A percentile compares a stretch with the other conserved stretches of the same genome.
These are phyloP conservation scores for Aphanomyces euteiches DNA, from an alignment of 352 stramenopile species.

Conservation along the genomic window DNA sequence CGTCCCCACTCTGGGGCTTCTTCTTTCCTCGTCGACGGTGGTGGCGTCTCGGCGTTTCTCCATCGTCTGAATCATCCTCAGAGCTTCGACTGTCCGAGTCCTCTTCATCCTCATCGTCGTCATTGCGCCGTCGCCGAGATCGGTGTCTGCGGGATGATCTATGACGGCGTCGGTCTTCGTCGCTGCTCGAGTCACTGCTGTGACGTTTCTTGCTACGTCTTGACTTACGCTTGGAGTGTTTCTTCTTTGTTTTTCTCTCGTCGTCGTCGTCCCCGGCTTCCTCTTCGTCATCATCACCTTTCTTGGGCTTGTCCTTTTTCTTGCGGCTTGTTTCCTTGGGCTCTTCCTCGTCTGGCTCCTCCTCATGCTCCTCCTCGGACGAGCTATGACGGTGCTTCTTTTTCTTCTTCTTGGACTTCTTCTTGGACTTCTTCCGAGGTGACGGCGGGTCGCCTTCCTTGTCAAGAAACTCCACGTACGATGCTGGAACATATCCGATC, in stretches of 20 bases:
- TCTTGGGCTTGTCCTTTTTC: conserved; percentile 50
- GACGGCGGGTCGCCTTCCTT: conserved; percentile 25
- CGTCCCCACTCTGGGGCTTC: conserved; percentile 7
- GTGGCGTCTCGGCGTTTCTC: not conserved
- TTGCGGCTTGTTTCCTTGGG: conserved; percentile 48
- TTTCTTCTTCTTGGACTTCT: conserved; percentile 59
- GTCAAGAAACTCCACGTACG: conserved; percentile 80
- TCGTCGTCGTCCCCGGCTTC: conserved; percentile 22
- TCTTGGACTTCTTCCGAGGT: conserved; percentile 30
- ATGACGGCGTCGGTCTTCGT: not conserved
- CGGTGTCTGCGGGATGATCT: not conserved
- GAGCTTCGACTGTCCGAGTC: conserved; percentile 19
- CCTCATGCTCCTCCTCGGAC: conserved; percentile 34
- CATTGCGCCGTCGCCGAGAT: conserved; percentile 27
- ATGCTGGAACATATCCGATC: conserved; percentile 74
- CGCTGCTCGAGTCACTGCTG: conserved; percentile 28
- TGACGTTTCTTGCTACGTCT: conserved; percentile 39
- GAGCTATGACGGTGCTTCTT: conserved; percentile 29
- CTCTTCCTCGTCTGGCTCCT: conserved; percentile 37
- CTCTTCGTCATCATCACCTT: conserved; percentile 35
- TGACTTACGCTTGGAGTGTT: conserved; percentile 41
- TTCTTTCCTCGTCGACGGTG: conserved; percentile 10
- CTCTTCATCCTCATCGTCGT: conserved; percentile 36
- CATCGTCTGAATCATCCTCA: conserved; percentile 33
- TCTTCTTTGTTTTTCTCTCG: conserved; percentile 23